These are phyloP conservation scores for Taphrina populina DNA, from an alignment of 1,139 yeast species.

Conservation along the genomic window DNA sequence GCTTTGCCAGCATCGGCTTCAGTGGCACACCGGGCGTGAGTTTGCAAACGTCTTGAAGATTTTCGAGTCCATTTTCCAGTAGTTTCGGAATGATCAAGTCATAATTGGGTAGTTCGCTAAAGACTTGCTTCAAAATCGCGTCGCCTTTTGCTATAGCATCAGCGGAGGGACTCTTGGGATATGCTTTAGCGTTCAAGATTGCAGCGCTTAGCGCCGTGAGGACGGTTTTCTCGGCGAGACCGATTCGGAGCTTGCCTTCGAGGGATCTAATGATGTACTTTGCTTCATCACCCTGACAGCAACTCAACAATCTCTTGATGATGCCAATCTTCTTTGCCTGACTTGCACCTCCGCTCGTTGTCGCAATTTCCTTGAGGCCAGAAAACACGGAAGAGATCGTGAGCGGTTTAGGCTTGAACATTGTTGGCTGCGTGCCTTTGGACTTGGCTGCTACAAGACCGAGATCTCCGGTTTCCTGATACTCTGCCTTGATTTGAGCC, in stretches of 20 bases:
- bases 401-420: constrained; percentile 86
- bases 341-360: constrained; percentile 76
- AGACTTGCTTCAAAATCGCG: constrained; percentile 76
- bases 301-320: constrained; percentile 79
- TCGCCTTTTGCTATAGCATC: constrained; percentile 56
- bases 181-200: constrained; percentile 59
- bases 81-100: constrained; percentile 70
- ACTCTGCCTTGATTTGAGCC: constrained; percentile 69
- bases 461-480: constrained; percentile 79
- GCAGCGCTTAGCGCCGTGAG: constrained; percentile 82
- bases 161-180: constrained; percentile 39
- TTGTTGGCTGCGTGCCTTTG: constrained; percentile 79
- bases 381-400: constrained; percentile 71
- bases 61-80: constrained; percentile 63
- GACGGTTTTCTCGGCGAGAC: constrained; percentile 90
- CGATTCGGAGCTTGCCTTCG: constrained; percentile 90
- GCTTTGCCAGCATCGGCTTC: constrained; percentile 97
- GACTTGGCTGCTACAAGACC: constrained; percentile 87
- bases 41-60: constrained; percentile 65
- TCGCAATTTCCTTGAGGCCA: constrained; percentile 73
- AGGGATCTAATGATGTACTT: constrained; percentile 83
- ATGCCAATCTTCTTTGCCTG: constrained; percentile 72
- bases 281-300: constrained; percentile 86
- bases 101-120: constrained; percentile 88
- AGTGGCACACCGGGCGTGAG: constrained; percentile 90